Evolutionary conservation across 73 alveolate genomes (phyloP), one percentile per base, ranked within the genome.

Genomic region (Uronychia binucleata): DNA sequence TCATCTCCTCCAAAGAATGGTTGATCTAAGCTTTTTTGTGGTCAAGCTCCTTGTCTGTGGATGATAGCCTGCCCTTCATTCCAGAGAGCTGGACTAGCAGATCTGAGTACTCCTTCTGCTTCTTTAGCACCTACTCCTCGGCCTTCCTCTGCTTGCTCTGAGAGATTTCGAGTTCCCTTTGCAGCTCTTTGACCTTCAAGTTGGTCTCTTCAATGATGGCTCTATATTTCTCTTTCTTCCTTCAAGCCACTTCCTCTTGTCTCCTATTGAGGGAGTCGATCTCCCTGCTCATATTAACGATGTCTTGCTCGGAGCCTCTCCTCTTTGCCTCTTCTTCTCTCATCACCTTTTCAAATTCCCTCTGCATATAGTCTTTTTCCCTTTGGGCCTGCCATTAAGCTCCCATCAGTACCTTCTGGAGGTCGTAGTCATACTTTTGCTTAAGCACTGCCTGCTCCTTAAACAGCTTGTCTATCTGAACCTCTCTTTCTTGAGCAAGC

Each of bases 331-430:
- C 57, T 81, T 81, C 75, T 58, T 81, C 46, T 29, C 81, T 1
- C 27, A 28, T 28, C 75, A 58, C 27, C 28, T 59, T 34, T 59
- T n/a, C 11, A 32, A 58, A 13, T 26, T 29, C 8, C 34, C 32
- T 57, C n/a, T 29, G 31, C 32, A 29, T 28, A 32, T n/a, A 58
- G 57, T 58, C 33, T 60, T 60, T 28, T n/a, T n/a, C n/a, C n/a
- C n/a, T n/a, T n/a, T n/a, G n/a, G n/a, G n/a, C 75, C 81, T 58
- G 88, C 88, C 26, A 58, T 75, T n/a, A 81, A 31, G 28, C 32
- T 81, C 35, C 32, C 81, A 30, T 58, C n/a, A n/a, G n/a, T n/a
- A n/a, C n/a, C n/a, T n/a, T n/a, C n/a, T n/a, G n/a, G n/a, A n/a
- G n/a, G 19, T 46, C 67, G 19, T 46, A 46, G 67, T 46, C 67